Evolutionary conservation across 2,329 filamentous ascomycete genomes (phyloP), one percentile per base, ranked within the genome.

Genomic region (Botrytis paeoniae): DNA sequence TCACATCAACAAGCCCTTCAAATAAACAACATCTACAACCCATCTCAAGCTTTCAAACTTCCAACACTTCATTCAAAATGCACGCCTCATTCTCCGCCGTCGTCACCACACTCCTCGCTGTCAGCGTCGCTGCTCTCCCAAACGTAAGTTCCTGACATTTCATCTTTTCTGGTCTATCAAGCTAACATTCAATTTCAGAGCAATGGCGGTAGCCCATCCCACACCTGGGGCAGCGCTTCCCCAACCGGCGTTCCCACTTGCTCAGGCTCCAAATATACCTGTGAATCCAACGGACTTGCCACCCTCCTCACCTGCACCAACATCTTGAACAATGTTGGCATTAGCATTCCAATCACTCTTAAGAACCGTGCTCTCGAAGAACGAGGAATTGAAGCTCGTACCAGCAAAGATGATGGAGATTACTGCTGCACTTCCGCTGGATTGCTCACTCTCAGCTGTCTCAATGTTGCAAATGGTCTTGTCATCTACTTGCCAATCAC

Each of bases 41-140:
- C 35, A 1, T 14, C 18, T 51, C 63, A n/a, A 51, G 32, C 63
- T 51, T 66, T 16, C 32, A 51, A 48, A 48, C 43, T 8, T 48
- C 25, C 22, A 61, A 61, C 7, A 61, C 43, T 20, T n/a, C 22
- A 66, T n/a, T 66, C 64, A 66, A 66, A 39, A 66, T 66, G 64
- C 64, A 37, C 32, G 45, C 64, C 45, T 54, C 64, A 54, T 54
- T 66, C 45, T 54, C 35, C 32, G 64, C 64, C 32, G 35, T 66
- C 14, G 8, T 66, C 32, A 35, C 64, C 22, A 35, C 45, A 1
- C 22, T 66, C 45, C 45, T 66, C 45, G 64, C 64, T 35, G 25
- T 66, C 45, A 54, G 18, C 45, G 64, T 29, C 1, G 45, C 45
- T 22, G 64, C 64, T 29, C 6, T 39, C 25, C 64, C 64, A 54